Conservation (phyloP, 2,329 filamentous ascomycete species). For the Fusarium foetens region DNA sequence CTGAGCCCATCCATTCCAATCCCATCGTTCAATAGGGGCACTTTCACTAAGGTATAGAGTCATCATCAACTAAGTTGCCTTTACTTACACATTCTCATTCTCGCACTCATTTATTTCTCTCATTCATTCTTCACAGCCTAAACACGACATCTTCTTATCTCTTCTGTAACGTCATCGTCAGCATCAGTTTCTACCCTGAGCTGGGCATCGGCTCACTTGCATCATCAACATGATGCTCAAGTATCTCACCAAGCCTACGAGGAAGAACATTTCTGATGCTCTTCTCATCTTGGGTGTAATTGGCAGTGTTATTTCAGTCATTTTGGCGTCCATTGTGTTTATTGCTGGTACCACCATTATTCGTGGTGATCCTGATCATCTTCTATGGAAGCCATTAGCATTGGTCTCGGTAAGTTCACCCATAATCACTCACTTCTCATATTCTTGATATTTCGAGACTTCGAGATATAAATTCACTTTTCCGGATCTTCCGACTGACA, state of each 20-base stretch:
- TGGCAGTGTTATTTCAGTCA: conserved; percentile 36
- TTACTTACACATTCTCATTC: neutral
- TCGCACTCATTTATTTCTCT: neutral
- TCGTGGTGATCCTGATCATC: conserved; percentile 19
- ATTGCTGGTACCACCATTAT: conserved; percentile 40
- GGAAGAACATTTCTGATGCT: conserved; percentile 26
- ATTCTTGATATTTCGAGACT: neutral
- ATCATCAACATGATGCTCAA: conserved; percentile 26
- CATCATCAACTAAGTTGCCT: neutral
- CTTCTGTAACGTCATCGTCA: conserved; percentile 18
- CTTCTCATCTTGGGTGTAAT: conserved; percentile 35
- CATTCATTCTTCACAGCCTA: neutral
- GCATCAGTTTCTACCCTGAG: conserved; percentile 3
- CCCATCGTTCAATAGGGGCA: conserved; percentile 23
- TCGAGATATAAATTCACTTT: neutral
- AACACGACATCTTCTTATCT: neutral
- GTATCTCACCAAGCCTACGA: conserved; percentile 25
- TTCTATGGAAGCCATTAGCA: conserved; percentile 39
- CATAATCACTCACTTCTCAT: neutral
- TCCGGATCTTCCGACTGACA: conserved; percentile 6
- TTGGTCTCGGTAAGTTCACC: conserved; percentile 41
- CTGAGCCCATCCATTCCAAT: conserved; percentile 17
- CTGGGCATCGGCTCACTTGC: conserved; percentile 14
- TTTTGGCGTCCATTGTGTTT: conserved; percentile 34
- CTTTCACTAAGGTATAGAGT: neutral